Evolutionary conservation across 1,284 basidiomycete species (phyloP).

Genomic region (Microbotryum scabiosae): DNA sequence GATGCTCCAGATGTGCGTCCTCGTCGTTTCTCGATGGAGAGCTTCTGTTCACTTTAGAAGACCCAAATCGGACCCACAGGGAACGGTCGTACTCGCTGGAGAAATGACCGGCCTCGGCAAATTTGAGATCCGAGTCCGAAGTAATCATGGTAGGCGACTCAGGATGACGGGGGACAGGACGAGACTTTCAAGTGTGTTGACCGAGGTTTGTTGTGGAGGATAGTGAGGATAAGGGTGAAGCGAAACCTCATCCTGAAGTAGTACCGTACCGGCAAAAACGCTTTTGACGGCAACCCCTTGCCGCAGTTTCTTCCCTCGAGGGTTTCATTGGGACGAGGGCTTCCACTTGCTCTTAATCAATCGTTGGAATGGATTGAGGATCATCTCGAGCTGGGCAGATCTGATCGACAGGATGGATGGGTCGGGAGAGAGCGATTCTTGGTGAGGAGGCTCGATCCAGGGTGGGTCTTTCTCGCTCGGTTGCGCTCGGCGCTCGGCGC

Average conservation of each 20-base stretch:
- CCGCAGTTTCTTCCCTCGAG: constrained; percentile 88
- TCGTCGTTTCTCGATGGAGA: too few relatives aligned
- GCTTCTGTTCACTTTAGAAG: too few relatives aligned
- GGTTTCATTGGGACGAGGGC: constrained; percentile 97
- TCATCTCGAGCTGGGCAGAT: constrained; percentile 77
- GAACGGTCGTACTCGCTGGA: too few relatives aligned
- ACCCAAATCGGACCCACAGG: too few relatives aligned
- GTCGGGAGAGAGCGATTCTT: constrained; percentile 90
- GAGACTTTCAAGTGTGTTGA: too few relatives aligned
- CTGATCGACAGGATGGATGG: constrained; percentile 92
- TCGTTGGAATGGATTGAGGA: constrained; percentile 83
- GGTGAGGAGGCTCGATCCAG: constrained; percentile 68
- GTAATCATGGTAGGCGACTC: too few relatives aligned
- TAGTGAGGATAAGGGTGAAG: constrained; percentile 35
- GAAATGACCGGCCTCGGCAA: too few relatives aligned
- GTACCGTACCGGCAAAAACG: constrained; percentile 61
- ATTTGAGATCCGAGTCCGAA: too few relatives aligned
- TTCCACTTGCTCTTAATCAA: constrained; percentile 88
- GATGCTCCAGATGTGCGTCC: too few relatives aligned
- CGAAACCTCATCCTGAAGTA: constrained; percentile 44
- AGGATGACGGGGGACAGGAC: too few relatives aligned
- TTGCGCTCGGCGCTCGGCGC: too few relatives aligned
- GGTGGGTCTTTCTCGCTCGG: too few relatives aligned
- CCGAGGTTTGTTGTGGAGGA: constrained; percentile 48
- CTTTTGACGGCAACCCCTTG: constrained; percentile 86